phyloP scores from a whole-genome alignment of 176 grass and related monocot genomes.

The Musa troglodytarum region DNA sequence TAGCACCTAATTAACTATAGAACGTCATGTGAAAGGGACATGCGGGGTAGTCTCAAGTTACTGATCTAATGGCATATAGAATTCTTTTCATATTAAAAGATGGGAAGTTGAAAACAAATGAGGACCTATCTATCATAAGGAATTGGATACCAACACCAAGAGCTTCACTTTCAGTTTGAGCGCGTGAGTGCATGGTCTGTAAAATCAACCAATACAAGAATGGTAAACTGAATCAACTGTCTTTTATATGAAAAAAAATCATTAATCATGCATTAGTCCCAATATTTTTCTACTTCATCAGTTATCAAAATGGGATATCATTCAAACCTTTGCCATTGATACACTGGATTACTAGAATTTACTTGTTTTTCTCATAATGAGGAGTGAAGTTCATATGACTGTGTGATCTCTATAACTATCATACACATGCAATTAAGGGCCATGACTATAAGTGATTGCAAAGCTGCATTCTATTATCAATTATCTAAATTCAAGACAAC shows the following conservation, averaged over 20 bases:
- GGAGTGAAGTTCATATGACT: background rate
- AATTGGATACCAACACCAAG: conserved; percentile 50
- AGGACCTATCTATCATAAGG: conserved; percentile 86
- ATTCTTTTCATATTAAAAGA: background rate
- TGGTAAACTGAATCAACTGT: conserved; percentile 2
- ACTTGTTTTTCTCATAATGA: background rate
- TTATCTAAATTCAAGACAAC: too few relatives aligned
- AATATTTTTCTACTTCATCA: background rate
- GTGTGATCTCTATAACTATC: background rate
- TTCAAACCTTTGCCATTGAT: background rate
- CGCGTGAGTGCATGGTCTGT: conserved; percentile 39
- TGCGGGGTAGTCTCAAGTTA: too few relatives aligned
- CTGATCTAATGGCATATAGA: background rate
- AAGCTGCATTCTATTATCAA: background rate
- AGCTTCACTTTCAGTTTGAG: conserved; percentile 34
- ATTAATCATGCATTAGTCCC: background rate
- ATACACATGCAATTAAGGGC: background rate
- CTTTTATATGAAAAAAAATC: background rate
- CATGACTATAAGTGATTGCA: background rate
- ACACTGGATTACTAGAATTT: background rate
- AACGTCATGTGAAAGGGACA: too few relatives aligned
- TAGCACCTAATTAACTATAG: too few relatives aligned
- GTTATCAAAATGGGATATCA: background rate
- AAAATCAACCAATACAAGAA: conserved; percentile 26
- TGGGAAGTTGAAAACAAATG: conserved; percentile 17